Evolutionary conservation across 2,329 filamentous ascomycete species (phyloP).

Genomic region (Cladosporium sphaerospermum): DNA sequence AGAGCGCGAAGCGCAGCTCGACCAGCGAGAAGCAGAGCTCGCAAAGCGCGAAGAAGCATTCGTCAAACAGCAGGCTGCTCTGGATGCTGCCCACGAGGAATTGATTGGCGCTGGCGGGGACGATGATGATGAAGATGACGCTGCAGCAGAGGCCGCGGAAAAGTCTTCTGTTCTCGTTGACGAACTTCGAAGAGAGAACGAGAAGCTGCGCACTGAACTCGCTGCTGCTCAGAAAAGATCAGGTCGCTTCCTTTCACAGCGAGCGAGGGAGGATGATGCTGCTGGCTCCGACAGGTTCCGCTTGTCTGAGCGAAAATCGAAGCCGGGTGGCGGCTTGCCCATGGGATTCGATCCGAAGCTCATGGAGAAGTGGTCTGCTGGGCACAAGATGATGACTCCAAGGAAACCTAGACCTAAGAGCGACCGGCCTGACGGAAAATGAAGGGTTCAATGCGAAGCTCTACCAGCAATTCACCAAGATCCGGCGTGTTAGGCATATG

Average conservation of each 20-base stretch:
- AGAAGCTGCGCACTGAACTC: background rate
- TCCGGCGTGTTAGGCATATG: no score
- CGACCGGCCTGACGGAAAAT: background rate
- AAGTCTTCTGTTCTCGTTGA: background rate
- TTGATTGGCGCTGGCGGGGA: background rate
- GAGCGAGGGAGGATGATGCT: background rate
- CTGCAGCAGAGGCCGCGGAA: background rate
- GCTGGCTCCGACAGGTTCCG: background rate
- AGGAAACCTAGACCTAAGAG: background rate
- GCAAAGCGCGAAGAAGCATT: background rate
- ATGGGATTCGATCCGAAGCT: slow-evolving; percentile 5
- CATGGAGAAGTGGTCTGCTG: slow-evolving; percentile 5
- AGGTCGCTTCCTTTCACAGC: background rate
- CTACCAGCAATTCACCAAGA: no score
- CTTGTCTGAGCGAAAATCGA: slow-evolving; percentile 1
- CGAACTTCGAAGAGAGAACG: background rate
- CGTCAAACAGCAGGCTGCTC: background rate
- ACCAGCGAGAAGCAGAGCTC: slow-evolving; percentile 3
- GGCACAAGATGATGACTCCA: slow-evolving; percentile 6
- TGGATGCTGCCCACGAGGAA: slow-evolving; percentile 1
- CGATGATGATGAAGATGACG: background rate
- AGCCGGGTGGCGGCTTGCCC: background rate
- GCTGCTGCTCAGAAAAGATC: slow-evolving; percentile 1
- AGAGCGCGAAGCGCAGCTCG: slow-evolving; percentile 2
- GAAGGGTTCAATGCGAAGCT: background rate